These are phyloP conservation scores for Sequoiadendron giganteum DNA, from an alignment of 75 land plant genomes.

Conservation along the genomic window DNA sequence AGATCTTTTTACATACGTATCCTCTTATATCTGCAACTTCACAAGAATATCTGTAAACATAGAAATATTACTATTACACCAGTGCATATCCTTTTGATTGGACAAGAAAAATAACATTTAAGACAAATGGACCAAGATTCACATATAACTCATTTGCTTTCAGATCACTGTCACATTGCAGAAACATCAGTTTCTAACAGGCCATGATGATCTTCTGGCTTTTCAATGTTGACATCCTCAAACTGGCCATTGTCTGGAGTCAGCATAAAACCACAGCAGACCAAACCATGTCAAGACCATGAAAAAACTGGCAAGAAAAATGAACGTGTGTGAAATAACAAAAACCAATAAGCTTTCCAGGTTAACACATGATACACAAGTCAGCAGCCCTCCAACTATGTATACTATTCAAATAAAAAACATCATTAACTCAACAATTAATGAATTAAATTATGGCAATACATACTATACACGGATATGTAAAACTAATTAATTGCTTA, in stretches of 20 bases:
- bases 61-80: neutral
- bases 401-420: too few species aligned
- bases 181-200: slow-evolving; percentile 27
- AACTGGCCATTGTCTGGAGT: slow-evolving; percentile 29
- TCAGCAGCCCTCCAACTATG: too few species aligned
- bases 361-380: neutral
- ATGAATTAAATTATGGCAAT: too few species aligned
- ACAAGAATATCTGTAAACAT: neutral
- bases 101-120: neutral
- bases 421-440: too few species aligned
- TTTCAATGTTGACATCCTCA: slow-evolving; percentile 33
- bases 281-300: slow-evolving; percentile 4
- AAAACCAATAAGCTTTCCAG: neutral
- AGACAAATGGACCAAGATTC: neutral
- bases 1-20: neutral
- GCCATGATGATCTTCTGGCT: slow-evolving; percentile 32
- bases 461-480: too few species aligned
- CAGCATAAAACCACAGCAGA: neutral
- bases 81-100: neutral
- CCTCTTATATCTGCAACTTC: neutral
- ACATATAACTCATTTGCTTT: neutral
- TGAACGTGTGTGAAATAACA: neutral
- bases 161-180: neutral
- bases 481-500: too few species aligned
- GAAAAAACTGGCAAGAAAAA: neutral